Percentiles rank a stretch among this genome's conserved stretches.
Conservation (phyloP, 768 basidiomycete species). For the Calvatia gigantea region DNA sequence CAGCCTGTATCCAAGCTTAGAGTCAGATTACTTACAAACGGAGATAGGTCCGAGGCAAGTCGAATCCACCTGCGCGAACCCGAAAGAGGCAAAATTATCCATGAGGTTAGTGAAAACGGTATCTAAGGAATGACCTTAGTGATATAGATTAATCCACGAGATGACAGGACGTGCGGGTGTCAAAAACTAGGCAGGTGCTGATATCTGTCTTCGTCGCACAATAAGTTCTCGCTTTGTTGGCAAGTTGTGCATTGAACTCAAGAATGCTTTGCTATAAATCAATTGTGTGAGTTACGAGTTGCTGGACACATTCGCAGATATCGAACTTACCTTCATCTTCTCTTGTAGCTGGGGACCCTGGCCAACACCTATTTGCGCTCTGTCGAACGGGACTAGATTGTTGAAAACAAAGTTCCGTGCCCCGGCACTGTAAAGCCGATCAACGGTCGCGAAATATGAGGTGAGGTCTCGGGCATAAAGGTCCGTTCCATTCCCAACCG, state of each 20-base stretch:
- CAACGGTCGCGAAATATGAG: conserved; percentile 19
- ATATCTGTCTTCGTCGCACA: conserved; percentile 17
- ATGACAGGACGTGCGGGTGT: conserved; percentile 21
- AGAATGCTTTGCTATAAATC: conserved; percentile 16
- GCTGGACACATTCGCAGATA: background rate
- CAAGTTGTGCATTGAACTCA: conserved; percentile 19
- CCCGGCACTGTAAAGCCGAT: conserved; percentile 18
- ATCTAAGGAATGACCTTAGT: conserved; percentile 9
- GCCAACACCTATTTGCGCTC: conserved; percentile 16
- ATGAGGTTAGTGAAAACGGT: conserved; percentile 17
- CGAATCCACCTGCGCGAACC: conserved; percentile 17
- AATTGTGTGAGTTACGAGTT: background rate
- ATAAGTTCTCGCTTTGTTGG: conserved; percentile 14
- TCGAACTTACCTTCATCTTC: conserved; percentile 16
- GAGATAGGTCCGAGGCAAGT: conserved; percentile 20
- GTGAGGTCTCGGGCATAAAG: conserved; percentile 17
- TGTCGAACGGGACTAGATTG: conserved; percentile 20
- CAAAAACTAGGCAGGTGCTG: conserved; percentile 17
- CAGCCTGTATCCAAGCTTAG: background rate
- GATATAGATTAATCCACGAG: no score
- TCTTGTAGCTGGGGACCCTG: conserved; percentile 16
- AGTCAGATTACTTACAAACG: conserved; percentile 8
- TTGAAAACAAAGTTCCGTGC: conserved; percentile 22
- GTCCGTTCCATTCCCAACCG: conserved; percentile 16
- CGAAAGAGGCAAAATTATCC: no score